Conservation (phyloP, 2,329 filamentous ascomycete genomes). For the Cadophora malorum region DNA sequence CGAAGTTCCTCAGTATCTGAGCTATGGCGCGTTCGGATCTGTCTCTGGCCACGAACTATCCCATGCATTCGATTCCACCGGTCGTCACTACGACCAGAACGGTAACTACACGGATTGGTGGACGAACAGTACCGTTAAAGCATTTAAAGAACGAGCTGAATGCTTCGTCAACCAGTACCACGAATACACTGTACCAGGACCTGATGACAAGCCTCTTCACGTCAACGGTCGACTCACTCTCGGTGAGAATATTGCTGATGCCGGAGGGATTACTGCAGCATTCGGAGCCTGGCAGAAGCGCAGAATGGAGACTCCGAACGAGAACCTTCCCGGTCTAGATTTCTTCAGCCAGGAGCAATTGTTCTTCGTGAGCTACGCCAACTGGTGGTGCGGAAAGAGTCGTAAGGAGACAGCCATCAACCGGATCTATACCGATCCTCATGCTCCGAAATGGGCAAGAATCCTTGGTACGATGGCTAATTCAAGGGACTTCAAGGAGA, state of each 20-base stretch:
- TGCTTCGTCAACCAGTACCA: constrained; percentile 74
- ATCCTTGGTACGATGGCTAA: constrained; percentile 70
- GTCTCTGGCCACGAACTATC: constrained; percentile 73
- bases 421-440: constrained; percentile 66
- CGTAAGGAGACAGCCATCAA: constrained; percentile 63
- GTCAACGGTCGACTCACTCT: constrained; percentile 69
- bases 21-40: constrained; percentile 72
- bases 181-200: constrained; percentile 63
- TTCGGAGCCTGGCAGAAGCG: constrained; percentile 70
- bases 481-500: constrained; percentile 69
- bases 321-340: constrained; percentile 64
- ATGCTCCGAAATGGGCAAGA: constrained; percentile 68
- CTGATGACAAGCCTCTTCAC: constrained; percentile 62
- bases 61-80: constrained; percentile 72
- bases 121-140: constrained; percentile 63
- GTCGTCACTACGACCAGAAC: constrained; percentile 67
- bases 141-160: constrained; percentile 63
- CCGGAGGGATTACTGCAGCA: constrained; percentile 67
- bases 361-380: constrained; percentile 71
- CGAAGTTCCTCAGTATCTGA: constrained; percentile 66
- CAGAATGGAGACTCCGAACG: constrained; percentile 56
- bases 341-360: constrained; percentile 70
- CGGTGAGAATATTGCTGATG: constrained; percentile 75
- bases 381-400: constrained; percentile 71
- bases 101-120: constrained; percentile 73